A percentile compares a stretch with the other conserved stretches of the same genome.
Conservation (phyloP, 78 protist species). For the Diacronema lutheri region DNA sequence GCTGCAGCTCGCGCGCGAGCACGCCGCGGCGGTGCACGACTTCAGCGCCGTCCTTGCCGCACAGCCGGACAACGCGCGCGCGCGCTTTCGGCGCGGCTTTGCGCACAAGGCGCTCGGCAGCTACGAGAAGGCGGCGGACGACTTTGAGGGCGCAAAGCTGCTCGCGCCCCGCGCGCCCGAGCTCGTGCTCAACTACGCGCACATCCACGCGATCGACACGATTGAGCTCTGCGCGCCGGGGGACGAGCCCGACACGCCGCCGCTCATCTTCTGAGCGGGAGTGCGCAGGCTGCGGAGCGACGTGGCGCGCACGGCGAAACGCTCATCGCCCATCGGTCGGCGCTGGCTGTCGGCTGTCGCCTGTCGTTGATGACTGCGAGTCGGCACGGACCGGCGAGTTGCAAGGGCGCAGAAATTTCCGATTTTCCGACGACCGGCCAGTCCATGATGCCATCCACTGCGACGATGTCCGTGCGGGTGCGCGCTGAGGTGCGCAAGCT, state of each 20-base stretch:
- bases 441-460: too few species aligned
- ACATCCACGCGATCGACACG: background rate
- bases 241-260: background rate
- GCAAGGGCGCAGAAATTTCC: too few species aligned
- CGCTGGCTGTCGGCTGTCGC: too few species aligned
- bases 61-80: slow-evolving; percentile 50
- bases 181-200: slow-evolving; percentile 45
- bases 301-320: too few species aligned
- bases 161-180: slow-evolving; percentile 40
- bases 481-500: too few species aligned
- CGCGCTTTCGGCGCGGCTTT: slow-evolving; percentile 57
- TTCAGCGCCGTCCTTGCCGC: slow-evolving; percentile 37
- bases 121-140: slow-evolving; percentile 55
- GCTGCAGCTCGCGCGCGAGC: slow-evolving; percentile 18
- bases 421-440: too few species aligned
- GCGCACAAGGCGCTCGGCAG: slow-evolving; percentile 40
- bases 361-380: too few species aligned
- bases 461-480: too few species aligned
- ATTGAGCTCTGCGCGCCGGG: background rate
- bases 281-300: too few species aligned
- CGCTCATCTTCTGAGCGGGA: too few species aligned
- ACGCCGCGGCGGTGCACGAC: slow-evolving; percentile 42
- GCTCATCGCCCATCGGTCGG: too few species aligned
- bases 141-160: slow-evolving; percentile 46
- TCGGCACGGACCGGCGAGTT: too few species aligned